Evolutionary conservation across 2,329 filamentous ascomycete genomes (phyloP).

Genomic region (Ophiostoma sp.): DNA sequence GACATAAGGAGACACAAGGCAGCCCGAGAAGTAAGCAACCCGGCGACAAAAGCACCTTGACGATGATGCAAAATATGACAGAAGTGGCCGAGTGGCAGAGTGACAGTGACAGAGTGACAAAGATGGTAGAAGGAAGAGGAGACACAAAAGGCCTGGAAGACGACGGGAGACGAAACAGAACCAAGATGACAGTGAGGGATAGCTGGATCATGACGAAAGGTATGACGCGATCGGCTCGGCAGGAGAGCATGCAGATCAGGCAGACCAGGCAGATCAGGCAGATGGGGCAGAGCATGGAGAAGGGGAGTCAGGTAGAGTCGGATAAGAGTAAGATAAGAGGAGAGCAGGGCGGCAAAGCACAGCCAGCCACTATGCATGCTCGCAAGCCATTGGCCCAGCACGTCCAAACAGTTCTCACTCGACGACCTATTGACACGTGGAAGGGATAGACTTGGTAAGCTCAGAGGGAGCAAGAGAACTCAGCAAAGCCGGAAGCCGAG

Average conservation of each 20-base stretch:
- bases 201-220: neutral
- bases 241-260: neutral
- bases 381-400: slow-evolving; percentile 24
- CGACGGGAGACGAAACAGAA: too few relatives aligned
- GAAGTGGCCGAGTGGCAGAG: too few relatives aligned
- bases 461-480: too few relatives aligned
- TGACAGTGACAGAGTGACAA: too few relatives aligned
- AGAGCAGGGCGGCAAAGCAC: slow-evolving; percentile 3
- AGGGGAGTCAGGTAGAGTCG: neutral
- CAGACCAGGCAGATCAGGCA: too few relatives aligned
- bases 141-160: too few relatives aligned
- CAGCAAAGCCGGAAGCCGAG: slow-evolving; percentile 5
- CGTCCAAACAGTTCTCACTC: neutral
- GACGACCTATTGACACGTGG: neutral
- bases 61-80: too few relatives aligned
- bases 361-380: slow-evolving; percentile 9
- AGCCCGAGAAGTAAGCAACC: neutral
- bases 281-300: too few relatives aligned
- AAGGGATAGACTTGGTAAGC: neutral
- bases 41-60: too few relatives aligned
- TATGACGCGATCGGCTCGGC: slow-evolving; percentile 7
- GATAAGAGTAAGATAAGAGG: neutral
- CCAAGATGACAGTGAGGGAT: too few relatives aligned
- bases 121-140: too few relatives aligned
- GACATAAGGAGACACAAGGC: neutral